Base-by-base conservation (phyloP, 331 rosid species). In the Cydonia oblonga region DNA sequence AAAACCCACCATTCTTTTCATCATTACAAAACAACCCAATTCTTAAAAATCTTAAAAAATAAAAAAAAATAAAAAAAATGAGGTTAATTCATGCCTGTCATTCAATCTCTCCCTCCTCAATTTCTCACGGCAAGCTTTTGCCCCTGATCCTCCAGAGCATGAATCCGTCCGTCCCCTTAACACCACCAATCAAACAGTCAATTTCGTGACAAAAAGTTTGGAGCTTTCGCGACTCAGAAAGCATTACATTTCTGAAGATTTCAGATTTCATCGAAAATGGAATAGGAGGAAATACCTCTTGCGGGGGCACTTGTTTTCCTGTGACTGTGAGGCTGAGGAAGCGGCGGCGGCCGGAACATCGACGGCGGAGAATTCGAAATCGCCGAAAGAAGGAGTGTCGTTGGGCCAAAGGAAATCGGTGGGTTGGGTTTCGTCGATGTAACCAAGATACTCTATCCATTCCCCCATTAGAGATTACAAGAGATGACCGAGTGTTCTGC, bases 121-220 rank as follows among this genome's bases (percentile, higher is more conserved):
- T 78, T 80, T 91, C 89, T 91, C 98, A 4, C 96, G 97, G 82
- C 90, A 85, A 57, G 97, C 96, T 83, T 95, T 91, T 23, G 90
- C 78, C 38, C 86, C 84, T 5, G 88, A 80, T 40, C 46, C 46
- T 76, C 83, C 82, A 73, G 81, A 16, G 74, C 83, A 85, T 30
- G 92, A 80, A 56, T 73, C 84, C 20, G 79, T 46, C 25, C 91
- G 92, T 19, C 78, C 85, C 85, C 98, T 91, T 15, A 29, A 16
- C 30, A 57, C 11, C 35, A 30, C 9, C 23, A n/a, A 58, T 28
- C 62, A 56, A 56, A 22, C 16, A 20, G 23, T 56, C 62, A 23
- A 56, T 22, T 56, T 6, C 16, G 38, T 14, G 26, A 28, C 38
- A 63, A 58, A 58, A 56, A 57, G 56, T 30, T 32, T 23, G 57